phyloP scores from a whole-genome alignment of 257 asterid genomes.

The Knoxia roxburghii region DNA sequence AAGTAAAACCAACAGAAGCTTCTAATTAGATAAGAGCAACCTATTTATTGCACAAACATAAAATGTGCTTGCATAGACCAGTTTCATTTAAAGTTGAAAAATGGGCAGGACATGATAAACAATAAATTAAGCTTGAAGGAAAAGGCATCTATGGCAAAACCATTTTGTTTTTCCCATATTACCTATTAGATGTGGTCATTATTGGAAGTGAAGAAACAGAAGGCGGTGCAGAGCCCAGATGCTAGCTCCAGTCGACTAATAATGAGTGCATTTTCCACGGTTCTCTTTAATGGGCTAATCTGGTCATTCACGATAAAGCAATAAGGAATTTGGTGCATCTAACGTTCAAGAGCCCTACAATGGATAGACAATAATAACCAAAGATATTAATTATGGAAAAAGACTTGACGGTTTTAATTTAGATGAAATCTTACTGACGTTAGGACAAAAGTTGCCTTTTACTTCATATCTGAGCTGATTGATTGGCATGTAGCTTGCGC shows the following conservation, averaged over 20 bases:
- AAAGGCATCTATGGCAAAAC: neutral
- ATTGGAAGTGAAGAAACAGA: neutral
- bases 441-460: no score
- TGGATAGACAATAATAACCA: neutral
- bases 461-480: neutral
- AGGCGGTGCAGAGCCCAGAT: neutral
- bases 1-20: no score
- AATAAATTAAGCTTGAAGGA: neutral
- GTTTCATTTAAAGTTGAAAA: neutral
- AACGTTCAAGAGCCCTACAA: constrained; percentile 6
- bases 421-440: neutral
- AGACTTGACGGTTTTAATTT: neutral
- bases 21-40: no score
- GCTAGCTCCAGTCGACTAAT: neutral
- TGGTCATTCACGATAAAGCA: no score
- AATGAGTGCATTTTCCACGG: constrained; percentile 1
- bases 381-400: neutral
- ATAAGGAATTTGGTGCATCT: neutral
- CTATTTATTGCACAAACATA: no score
- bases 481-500: neutral
- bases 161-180: neutral
- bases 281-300: no score
- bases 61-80: no score
- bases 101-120: neutral
- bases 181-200: neutral